These are phyloP conservation scores for Phytophthora crassamura DNA, from an alignment of 352 stramenopile genomes.

Conservation along the genomic window DNA sequence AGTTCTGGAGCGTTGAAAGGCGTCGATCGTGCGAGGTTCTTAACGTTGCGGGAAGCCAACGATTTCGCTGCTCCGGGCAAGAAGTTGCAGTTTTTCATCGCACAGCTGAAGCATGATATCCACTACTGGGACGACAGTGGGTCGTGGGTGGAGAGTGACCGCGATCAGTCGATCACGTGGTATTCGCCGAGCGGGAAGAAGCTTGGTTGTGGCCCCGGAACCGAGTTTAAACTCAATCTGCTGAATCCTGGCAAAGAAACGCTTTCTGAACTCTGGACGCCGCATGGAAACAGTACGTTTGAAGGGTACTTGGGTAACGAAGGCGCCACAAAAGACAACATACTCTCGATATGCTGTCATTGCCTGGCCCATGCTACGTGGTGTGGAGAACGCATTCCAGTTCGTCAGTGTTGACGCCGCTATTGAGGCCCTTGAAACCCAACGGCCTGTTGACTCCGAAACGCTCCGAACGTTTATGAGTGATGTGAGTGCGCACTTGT, in stretches of 20 bases:
- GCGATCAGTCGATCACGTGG: constrained; percentile 11
- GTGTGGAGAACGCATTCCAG: background rate
- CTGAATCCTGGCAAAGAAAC: constrained; percentile 23
- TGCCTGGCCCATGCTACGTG: constrained; percentile 3
- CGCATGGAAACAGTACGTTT: constrained; percentile 14
- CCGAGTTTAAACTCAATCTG: constrained; percentile 2
- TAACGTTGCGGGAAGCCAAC: constrained; percentile 17
- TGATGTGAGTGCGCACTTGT: background rate
- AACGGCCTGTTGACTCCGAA: constrained; percentile 3
- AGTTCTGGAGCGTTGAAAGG: constrained; percentile 16
- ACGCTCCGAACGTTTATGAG: constrained; percentile 9
- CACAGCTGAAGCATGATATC: constrained; percentile 13
- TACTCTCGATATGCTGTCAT: constrained; percentile 17
- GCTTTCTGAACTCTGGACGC: constrained; percentile 12
- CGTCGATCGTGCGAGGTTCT: constrained; percentile 14
- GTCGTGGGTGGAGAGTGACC: constrained; percentile 14
- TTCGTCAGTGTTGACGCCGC: constrained; percentile 12
- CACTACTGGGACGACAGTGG: constrained; percentile 15
- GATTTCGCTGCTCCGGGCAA: background rate
- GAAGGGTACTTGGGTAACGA: constrained; percentile 26
- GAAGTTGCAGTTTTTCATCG: constrained; percentile 21
- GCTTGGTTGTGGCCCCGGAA: background rate
- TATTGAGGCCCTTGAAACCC: constrained; percentile 5
- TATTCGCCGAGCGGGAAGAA: constrained; percentile 8
- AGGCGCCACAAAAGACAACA: constrained; percentile 16